Base-by-base conservation (phyloP, 306 rosid genomes). In the Luffa acutangula region DNA sequence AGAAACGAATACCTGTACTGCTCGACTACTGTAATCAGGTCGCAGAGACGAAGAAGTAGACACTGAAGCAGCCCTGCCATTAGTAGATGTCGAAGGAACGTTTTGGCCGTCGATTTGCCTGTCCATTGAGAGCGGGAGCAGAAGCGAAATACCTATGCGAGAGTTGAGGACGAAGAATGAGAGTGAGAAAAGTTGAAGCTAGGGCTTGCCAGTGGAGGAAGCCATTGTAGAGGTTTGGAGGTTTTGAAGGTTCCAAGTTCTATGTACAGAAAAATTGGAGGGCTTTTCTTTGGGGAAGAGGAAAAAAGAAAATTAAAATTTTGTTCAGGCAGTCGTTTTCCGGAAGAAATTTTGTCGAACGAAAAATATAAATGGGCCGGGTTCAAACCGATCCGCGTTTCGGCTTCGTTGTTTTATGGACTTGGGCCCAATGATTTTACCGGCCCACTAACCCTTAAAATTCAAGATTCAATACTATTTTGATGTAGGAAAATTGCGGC, bases 1-100 rank as follows among this genome's bases (percentile, higher is more conserved):
- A 51, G 14, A 66, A 58, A 34, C 75, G 81, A 6, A 78, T 58
- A 93, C 98, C 97, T 91, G 96, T 83, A 91, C 99, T 70, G 85
- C 86, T 76, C 75, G 90, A 76, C 87, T 90, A 78, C 84, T 86
- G 83, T 85, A 93, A 82, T 89, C 85, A 6, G 97, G 96, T 33
- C 77, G 89, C 42, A 79, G 78, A 57, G 85, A 45, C 1, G 83
- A 83, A n/a, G 86, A 83, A 34, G 80, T 79, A 54, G 88, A 89
- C 79, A 84, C 83, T 17, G 82, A 31, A 65, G 78, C 34, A 59
- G 69, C 39, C 76, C 86, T 80, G 76, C 86, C 89, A 39, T 80
- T 86, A 37, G 80, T 4, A 58, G 87, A 85, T 83, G 80, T 91
- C 52, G 92, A 85, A 63, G 85, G 78, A 67, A 80, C 73, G 62